A percentile compares a stretch with the other conserved stretches of the same genome.
Evolutionary conservation across 352 stramenopile species (phyloP).

Genomic region (Phytophthora hibernalis): DNA sequence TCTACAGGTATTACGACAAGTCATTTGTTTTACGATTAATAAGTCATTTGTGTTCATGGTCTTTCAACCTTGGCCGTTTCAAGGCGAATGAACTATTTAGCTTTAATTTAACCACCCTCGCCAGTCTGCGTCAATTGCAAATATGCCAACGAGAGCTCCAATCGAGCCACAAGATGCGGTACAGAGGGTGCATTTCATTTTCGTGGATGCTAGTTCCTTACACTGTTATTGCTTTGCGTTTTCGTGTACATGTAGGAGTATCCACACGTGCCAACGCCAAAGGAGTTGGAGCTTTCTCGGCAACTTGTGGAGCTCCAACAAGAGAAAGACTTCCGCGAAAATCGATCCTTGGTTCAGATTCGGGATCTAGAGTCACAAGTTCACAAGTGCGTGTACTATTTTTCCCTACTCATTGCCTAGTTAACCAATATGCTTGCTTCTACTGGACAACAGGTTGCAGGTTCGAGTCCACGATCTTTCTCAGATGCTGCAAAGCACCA

Average conservation of each 20-base stretch:
- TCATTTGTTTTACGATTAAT: too few species aligned
- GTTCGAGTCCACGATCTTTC: constrained; percentile 61
- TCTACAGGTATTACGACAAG: background rate
- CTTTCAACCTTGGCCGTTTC: background rate
- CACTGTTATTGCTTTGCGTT: background rate
- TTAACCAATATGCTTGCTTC: background rate
- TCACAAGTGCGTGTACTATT: constrained; percentile 52
- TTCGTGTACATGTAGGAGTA: constrained; percentile 57
- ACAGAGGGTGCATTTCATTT: background rate
- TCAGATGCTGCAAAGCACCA: constrained; percentile 61
- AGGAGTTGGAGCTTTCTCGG: constrained; percentile 74
- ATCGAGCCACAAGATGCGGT: constrained; percentile 55
- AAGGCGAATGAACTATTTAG: constrained; percentile 5
- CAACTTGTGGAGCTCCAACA: constrained; percentile 73
- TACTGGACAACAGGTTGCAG: constrained; percentile 47
- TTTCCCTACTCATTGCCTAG: too few species aligned
- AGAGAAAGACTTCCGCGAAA: constrained; percentile 71
- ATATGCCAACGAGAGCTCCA: constrained; percentile 22
- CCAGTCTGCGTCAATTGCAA: background rate
- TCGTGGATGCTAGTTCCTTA: background rate
- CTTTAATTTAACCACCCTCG: background rate
- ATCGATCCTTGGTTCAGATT: constrained; percentile 68
- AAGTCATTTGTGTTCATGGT: background rate
- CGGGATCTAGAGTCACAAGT: constrained; percentile 70
- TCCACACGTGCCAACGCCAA: constrained; percentile 71